Evolutionary conservation across 2,329 filamentous ascomycete genomes (phyloP), one percentile per base, ranked within the genome.

Genomic region (Sporothrix brunneoviolacea): DNA sequence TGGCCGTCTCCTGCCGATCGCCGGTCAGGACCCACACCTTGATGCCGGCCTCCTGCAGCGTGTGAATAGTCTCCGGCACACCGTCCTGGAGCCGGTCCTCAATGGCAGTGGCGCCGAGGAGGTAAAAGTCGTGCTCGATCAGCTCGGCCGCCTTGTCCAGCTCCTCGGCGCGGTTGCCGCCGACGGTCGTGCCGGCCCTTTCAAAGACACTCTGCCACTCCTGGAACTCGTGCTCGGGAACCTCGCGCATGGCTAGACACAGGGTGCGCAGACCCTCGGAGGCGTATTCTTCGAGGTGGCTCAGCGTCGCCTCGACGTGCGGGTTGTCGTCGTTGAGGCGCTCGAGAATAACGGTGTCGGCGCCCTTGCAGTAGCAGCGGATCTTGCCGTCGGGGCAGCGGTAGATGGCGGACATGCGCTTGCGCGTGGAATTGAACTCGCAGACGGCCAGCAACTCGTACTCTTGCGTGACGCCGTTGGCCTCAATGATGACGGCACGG

Each of bases 1-100:
- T 98, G 51, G 93, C 93, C 24, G 93, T 98, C 69, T 98, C 93
- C 69, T 98, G 94, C 61, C 93, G 82, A 73, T 98, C 93, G 60
- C 93, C 93, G 35, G 93, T 98, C 67, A 98, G 70, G 18, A 98
- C 93, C 93, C 93, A 98, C 50, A 98, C 85, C 70, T 98, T 98
- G 75, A 98, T 97, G 48, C 91, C 91, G 21, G 94, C 93, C 57
- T 91, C 88, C 67, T 98, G 94, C 24, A 98, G 75, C 0, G 93
- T 98, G 66, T 96, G 90, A 52, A 98, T 98, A 0, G 93, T 98
- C 67, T 98, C 93, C 2, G 93, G 93, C 15, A 98, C 93, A 48
- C 94, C 93, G 60, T 98, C 94, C 67, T 98, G 93, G 28, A 98
- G 77, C 56, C 88, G 86, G 74, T 98, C 93, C 68, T 98, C 93